phyloP scores from a whole-genome alignment of 2,329 filamentous ascomycete species.

The Fusarium sp. region DNA sequence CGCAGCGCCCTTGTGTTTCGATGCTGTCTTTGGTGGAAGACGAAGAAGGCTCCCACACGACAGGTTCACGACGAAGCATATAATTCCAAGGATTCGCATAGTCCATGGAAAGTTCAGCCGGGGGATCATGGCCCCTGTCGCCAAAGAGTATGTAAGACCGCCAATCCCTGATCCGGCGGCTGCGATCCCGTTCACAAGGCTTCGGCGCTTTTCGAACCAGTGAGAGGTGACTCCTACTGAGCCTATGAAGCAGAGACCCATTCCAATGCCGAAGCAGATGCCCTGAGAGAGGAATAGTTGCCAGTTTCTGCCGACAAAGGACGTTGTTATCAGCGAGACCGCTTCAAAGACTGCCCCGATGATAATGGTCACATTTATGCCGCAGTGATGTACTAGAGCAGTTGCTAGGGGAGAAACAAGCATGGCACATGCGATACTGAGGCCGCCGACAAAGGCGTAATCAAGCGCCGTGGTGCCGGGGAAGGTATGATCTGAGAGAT shows the following conservation, averaged over 20 bases:
- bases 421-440: slow-evolving; percentile 60
- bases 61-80: slow-evolving; percentile 63
- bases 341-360: slow-evolving; percentile 64
- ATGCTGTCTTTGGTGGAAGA: background rate
- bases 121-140: slow-evolving; percentile 61
- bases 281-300: slow-evolving; percentile 70
- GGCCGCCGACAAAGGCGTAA: slow-evolving; percentile 69
- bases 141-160: slow-evolving; percentile 38
- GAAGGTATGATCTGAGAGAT: slow-evolving; percentile 56
- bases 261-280: slow-evolving; percentile 68
- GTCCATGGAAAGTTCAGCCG: slow-evolving; percentile 65
- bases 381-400: slow-evolving; percentile 35
- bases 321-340: slow-evolving; percentile 62
- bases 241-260: slow-evolving; percentile 69
- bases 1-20: background rate
- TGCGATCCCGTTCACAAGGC: slow-evolving; percentile 67
- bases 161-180: slow-evolving; percentile 62
- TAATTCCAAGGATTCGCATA: slow-evolving; percentile 60
- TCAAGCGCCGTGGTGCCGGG: slow-evolving; percentile 62
- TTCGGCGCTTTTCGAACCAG: slow-evolving; percentile 68
- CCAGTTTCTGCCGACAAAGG: slow-evolving; percentile 65
- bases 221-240: slow-evolving; percentile 67
- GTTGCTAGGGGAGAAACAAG: slow-evolving; percentile 54
- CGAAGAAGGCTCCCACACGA: background rate
- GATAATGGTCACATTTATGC: slow-evolving; percentile 49